Percentiles rank a stretch among this genome's conserved stretches.
Conservation (phyloP, 129 eudicot species). For the Flaveria sonorensis region DNA sequence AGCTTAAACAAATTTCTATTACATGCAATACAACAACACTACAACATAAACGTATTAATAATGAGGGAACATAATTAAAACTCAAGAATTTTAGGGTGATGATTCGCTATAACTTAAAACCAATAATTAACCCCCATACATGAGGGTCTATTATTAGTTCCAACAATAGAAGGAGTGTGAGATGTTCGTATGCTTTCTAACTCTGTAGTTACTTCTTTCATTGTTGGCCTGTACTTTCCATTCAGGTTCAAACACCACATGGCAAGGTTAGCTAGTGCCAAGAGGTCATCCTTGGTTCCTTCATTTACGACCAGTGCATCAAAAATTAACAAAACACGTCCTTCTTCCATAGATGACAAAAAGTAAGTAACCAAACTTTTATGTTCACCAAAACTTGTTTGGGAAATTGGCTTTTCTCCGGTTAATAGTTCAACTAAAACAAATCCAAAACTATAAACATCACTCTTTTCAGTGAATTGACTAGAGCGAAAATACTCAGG, state of each 20-base stretch:
- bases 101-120: neutral
- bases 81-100: neutral
- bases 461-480: neutral
- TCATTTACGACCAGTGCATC: neutral
- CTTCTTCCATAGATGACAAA: neutral
- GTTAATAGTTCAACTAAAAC: neutral
- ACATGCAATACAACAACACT: neutral
- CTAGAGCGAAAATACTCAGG: neutral
- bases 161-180: neutral
- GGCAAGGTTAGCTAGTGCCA: neutral
- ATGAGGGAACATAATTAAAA: neutral
- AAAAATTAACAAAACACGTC: neutral
- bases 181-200: neutral
- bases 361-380: neutral
- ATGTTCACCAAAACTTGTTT: neutral
- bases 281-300: neutral
- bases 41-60: no score
- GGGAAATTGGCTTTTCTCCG: neutral
- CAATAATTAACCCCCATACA: neutral
- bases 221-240: neutral
- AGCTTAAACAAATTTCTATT: no score
- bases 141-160: no score
- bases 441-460: constrained; percentile 4
- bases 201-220: neutral
- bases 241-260: neutral